phyloP scores from a whole-genome alignment of 148 eudicot genomes.

The Rhododendron henanense region DNA sequence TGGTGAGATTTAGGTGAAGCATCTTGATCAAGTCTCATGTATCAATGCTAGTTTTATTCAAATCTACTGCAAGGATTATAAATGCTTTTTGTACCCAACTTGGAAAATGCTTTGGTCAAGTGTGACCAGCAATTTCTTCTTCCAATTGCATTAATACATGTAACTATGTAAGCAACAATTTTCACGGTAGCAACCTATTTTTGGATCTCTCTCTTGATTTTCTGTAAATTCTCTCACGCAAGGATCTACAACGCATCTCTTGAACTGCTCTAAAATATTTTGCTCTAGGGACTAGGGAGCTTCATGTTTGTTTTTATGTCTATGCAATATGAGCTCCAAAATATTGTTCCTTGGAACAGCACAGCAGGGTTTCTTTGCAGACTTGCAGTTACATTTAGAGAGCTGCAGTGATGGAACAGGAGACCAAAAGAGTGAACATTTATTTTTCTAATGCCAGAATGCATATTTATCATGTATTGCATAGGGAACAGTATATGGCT shows the following conservation, averaged over 20 bases:
- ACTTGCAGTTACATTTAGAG: slow-evolving; percentile 3
- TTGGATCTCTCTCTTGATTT: background rate
- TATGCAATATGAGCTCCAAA: background rate
- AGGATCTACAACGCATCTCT: background rate
- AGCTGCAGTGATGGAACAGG: background rate
- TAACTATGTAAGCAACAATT: background rate
- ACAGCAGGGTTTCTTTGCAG: background rate
- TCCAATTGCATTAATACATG: background rate
- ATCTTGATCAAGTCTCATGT: background rate
- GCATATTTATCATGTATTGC: background rate
- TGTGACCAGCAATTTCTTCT: background rate
- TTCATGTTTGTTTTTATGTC: background rate
- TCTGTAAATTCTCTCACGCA: background rate
- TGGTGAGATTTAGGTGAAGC: background rate
- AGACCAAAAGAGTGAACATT: background rate
- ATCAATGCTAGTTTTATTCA: background rate
- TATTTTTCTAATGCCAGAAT: background rate
- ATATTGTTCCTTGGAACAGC: background rate
- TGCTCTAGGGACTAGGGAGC: background rate
- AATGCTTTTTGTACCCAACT: background rate
- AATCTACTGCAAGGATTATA: background rate
- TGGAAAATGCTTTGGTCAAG: background rate
- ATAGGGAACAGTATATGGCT: background rate
- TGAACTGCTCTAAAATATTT: background rate
- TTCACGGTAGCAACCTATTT: background rate